These are phyloP conservation scores for Saccharomycopsis amapae DNA, from an alignment of 805 yeast genomes.

Conservation along the genomic window DNA sequence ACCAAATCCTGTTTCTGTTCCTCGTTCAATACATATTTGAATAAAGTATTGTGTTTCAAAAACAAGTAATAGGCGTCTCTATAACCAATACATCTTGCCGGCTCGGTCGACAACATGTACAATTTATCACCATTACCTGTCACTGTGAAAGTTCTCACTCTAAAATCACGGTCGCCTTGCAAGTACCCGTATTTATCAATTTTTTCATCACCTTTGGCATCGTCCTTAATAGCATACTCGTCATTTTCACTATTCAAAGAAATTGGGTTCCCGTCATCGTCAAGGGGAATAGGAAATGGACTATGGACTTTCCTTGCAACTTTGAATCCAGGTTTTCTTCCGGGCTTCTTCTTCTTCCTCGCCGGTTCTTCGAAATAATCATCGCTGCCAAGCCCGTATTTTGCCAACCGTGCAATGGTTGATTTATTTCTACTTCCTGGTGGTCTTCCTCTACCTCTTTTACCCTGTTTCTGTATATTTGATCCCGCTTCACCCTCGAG, in stretches of 20 bases:
- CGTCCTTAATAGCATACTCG: constrained; percentile 59
- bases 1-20: constrained; percentile 83
- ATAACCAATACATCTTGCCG: constrained; percentile 92
- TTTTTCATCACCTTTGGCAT: constrained; percentile 56
- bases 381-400: constrained; percentile 21
- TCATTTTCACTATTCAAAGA: constrained; percentile 42
- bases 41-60: constrained; percentile 66
- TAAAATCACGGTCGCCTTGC: constrained; percentile 54
- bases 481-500: constrained; percentile 27
- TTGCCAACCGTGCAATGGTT: constrained; percentile 21
- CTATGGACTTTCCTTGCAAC: constrained; percentile 4
- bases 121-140: constrained; percentile 53
- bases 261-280: constrained; percentile 55
- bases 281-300: constrained; percentile 38
- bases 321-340: constrained; percentile 21
- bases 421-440: constrained; percentile 24
- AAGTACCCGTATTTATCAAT: constrained; percentile 52
- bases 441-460: constrained; percentile 29
- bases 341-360: constrained; percentile 23
- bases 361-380: constrained; percentile 25
- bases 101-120: constrained; percentile 92
- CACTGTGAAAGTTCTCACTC: constrained; percentile 64
- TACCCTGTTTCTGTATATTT: constrained; percentile 25
- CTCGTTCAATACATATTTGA: constrained; percentile 65
- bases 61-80: constrained; percentile 70